phyloP scores from a whole-genome alignment of 2,329 filamentous ascomycete genomes.

The Aspergillus aculeatus region DNA sequence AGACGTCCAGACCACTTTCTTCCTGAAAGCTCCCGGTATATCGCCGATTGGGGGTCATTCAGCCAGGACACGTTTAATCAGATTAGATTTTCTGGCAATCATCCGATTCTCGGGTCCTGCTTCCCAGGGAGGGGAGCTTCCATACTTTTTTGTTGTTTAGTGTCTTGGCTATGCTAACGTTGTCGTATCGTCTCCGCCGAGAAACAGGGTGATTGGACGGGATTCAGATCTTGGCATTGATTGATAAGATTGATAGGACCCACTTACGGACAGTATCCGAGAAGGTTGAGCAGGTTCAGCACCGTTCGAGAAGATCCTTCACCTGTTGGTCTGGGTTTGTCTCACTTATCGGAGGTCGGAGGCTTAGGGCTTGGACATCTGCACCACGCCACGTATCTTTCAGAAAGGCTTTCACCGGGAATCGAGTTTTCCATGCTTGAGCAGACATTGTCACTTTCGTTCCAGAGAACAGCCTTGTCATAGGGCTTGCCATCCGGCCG shows the following conservation, averaged over 20 bases:
- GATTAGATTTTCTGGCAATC: constrained; percentile 2
- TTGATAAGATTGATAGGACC: constrained; percentile 7
- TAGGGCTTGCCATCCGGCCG: no score
- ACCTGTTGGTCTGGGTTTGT: background rate
- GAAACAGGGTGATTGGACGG: background rate
- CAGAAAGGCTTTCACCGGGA: background rate
- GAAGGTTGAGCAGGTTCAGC: background rate
- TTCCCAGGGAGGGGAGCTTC: background rate
- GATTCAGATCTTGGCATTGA: background rate
- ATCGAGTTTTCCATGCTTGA: background rate
- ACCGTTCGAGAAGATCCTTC: background rate
- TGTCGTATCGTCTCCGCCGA: background rate
- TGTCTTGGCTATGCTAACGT: background rate
- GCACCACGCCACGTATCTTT: background rate
- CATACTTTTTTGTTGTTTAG: background rate
- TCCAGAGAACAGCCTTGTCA: no score
- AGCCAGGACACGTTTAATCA: background rate
- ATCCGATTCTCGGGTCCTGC: background rate
- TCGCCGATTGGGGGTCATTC: background rate
- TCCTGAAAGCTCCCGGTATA: background rate
- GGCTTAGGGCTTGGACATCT: background rate
- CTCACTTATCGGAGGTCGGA: background rate
- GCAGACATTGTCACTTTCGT: no score
- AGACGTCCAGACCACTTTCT: background rate
- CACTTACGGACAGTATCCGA: constrained; percentile 3